Evolutionary conservation across 441 rosid species (phyloP).

Genomic region (Populus trichocarpa): DNA sequence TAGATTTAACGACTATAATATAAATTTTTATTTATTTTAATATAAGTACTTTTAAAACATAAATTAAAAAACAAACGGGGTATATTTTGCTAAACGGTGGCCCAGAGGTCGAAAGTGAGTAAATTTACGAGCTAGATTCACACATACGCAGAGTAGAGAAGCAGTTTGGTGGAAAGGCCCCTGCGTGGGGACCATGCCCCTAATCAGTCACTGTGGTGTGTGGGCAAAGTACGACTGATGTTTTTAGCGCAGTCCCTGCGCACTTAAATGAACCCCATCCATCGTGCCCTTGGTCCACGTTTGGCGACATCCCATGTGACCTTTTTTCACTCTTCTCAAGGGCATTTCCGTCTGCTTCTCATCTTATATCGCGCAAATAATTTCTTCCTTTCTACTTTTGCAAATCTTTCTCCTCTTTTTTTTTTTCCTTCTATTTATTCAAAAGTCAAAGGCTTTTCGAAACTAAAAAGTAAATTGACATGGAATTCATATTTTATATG

Average conservation of each 20-base stretch:
- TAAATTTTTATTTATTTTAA: too few relatives aligned
- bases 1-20: too few relatives aligned
- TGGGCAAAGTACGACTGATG: slow-evolving; percentile 23
- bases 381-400: background rate
- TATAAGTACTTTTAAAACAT: too few relatives aligned
- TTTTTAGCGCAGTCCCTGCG: slow-evolving; percentile 12
- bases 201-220: slow-evolving; percentile 1
- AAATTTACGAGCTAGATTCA: too few relatives aligned
- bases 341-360: background rate
- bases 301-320: slow-evolving; percentile 48
- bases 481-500: too few relatives aligned
- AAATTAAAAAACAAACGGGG: too few relatives aligned
- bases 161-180: slow-evolving; percentile 7
- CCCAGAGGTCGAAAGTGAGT: background rate
- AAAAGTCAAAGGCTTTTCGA: too few relatives aligned
- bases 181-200: slow-evolving; percentile 39
- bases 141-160: slow-evolving; percentile 21
- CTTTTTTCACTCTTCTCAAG: background rate
- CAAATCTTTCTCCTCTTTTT: background rate
- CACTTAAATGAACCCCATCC: slow-evolving; percentile 8
- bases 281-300: slow-evolving; percentile 19
- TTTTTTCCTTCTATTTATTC: too few relatives aligned
- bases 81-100: too few relatives aligned
- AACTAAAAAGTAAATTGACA: too few relatives aligned
- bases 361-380: background rate